A percentile compares a stretch with the other conserved stretches of the same genome.
Evolutionary conservation across 805 yeast species (phyloP).

Genomic region (Hanseniaspora occidentalis): DNA sequence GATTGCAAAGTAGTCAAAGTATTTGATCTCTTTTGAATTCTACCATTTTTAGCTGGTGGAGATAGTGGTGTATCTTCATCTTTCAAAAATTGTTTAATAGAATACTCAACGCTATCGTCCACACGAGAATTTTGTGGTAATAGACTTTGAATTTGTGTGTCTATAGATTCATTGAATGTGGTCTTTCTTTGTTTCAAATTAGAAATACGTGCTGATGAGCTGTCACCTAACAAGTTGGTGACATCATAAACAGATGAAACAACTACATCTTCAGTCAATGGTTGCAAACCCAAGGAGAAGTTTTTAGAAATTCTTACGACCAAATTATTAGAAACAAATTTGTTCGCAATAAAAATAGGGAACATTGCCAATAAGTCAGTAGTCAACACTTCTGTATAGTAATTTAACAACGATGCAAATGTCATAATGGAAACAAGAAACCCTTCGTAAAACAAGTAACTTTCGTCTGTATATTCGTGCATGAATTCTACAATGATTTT

Average conservation of each 20-base stretch:
- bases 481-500: conserved; percentile 39
- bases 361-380: conserved; percentile 27
- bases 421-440: conserved; percentile 41
- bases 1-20: conserved; percentile 4
- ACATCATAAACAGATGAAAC: conserved; percentile 77
- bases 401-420: conserved; percentile 43
- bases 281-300: conserved; percentile 54
- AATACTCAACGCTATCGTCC: neutral
- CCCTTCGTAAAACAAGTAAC: conserved; percentile 37
- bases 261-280: conserved; percentile 66
- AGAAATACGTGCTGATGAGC: conserved; percentile 9
- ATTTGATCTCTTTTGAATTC: neutral
- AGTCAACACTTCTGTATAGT: conserved; percentile 22
- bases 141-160: no score
- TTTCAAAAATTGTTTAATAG: no score
- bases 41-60: no score
- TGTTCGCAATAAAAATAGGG: conserved; percentile 46
- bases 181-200: conserved; percentile 5
- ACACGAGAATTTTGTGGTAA: neutral
- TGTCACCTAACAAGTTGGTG: conserved; percentile 56
- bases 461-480: conserved; percentile 28
- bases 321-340: conserved; percentile 32
- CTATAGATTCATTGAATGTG: neutral
- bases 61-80: no score
- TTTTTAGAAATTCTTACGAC: conserved; percentile 42